Conservation (phyloP, 192 early-diverging fungal genomes). For the Backusella macrospora region DNA sequence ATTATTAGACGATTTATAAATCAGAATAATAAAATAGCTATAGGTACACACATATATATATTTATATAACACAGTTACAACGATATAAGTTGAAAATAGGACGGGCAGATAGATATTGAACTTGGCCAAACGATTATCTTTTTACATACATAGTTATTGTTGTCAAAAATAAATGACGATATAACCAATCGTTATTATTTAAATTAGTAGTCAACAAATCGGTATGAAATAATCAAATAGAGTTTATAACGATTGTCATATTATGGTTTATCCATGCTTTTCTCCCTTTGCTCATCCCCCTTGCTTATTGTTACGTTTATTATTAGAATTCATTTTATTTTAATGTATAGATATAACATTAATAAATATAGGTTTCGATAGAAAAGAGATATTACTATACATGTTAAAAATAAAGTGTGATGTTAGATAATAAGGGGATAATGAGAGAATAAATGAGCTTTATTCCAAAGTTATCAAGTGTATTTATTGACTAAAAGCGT, state of each 20-base stretch:
- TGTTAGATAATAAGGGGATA: neutral
- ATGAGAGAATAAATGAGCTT: too few species aligned
- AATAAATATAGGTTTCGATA: slow-evolving; percentile 1
- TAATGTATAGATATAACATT: neutral
- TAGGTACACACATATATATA: neutral
- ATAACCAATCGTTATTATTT: too few species aligned
- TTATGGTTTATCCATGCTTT: neutral
- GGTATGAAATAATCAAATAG: too few species aligned
- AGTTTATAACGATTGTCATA: neutral
- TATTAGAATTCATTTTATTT: neutral
- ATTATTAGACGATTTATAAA: too few species aligned
- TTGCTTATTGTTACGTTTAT: neutral
- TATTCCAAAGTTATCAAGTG: too few species aligned
- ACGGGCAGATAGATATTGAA: neutral
- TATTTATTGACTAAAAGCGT: too few species aligned
- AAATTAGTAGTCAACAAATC: too few species aligned
- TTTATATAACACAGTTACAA: neutral
- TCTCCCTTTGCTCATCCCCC: slow-evolving; percentile 6
- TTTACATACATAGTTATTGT: neutral
- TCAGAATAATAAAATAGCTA: too few species aligned
- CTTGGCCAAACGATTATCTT: neutral
- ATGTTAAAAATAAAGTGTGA: neutral
- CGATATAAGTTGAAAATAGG: neutral
- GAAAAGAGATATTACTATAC: neutral
- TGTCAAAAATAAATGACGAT: neutral